These are phyloP conservation scores for Wallacemonas rigidus DNA, from an alignment of 208 protist species.

Conservation along the genomic window DNA sequence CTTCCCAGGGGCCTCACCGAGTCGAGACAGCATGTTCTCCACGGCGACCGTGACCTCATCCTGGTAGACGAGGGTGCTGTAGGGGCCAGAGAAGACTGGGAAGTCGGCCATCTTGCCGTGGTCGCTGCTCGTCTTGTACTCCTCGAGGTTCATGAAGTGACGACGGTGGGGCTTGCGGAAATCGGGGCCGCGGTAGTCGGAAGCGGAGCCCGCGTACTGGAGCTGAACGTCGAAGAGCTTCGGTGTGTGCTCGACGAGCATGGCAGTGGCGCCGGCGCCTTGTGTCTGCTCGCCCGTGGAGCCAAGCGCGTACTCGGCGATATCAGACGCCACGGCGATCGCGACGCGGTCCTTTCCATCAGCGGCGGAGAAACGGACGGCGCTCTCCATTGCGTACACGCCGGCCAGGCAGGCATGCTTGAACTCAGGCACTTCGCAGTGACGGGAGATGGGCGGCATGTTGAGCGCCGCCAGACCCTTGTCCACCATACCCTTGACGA, in stretches of 20 bases:
- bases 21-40: slow-evolving; percentile 83
- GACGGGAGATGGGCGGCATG: slow-evolving; percentile 68
- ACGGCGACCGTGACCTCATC: slow-evolving; percentile 87
- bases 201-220: slow-evolving; percentile 70
- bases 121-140: slow-evolving; percentile 64
- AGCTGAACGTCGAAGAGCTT: slow-evolving; percentile 82
- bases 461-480: slow-evolving; percentile 72
- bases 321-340: slow-evolving; percentile 89
- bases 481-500: slow-evolving; percentile 91
- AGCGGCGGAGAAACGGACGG: slow-evolving; percentile 59
- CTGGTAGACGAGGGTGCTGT: slow-evolving; percentile 90
- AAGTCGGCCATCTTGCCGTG: slow-evolving; percentile 89
- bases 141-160: slow-evolving; percentile 83
- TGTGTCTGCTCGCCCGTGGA: slow-evolving; percentile 92
- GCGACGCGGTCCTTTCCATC: slow-evolving; percentile 76
- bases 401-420: slow-evolving; percentile 93
- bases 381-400: slow-evolving; percentile 89
- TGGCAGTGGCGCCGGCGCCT: slow-evolving; percentile 82
- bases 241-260: slow-evolving; percentile 79
- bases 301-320: slow-evolving; percentile 89
- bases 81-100: slow-evolving; percentile 90
- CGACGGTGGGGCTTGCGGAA: slow-evolving; percentile 90
- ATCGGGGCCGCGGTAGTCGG: slow-evolving; percentile 90
- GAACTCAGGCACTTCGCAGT: slow-evolving; percentile 92
- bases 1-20: slow-evolving; percentile 59